phyloP scores from a whole-genome alignment of 2,329 filamentous ascomycete species.

The Fusarium chuoi region DNA sequence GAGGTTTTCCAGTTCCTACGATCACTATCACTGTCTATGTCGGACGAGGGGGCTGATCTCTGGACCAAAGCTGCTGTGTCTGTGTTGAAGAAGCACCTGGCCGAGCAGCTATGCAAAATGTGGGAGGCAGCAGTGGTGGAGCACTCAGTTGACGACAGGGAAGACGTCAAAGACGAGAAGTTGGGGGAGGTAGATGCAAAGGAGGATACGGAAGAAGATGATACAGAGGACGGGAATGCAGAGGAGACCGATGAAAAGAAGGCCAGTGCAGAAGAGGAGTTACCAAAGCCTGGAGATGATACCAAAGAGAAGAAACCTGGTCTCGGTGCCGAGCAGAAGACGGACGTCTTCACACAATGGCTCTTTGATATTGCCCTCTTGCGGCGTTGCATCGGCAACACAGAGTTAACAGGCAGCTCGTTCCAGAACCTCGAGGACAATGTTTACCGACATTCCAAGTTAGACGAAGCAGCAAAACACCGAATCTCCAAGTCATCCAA shows the following conservation, averaged over 20 bases:
- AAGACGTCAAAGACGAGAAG: conserved; percentile 5
- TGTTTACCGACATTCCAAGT: conserved; percentile 56
- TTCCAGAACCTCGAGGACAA: conserved; percentile 59
- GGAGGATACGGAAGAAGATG: not conserved
- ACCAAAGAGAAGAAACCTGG: not conserved
- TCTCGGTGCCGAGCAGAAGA: conserved; percentile 43
- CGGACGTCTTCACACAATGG: conserved; percentile 67
- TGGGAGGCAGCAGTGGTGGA: conserved; percentile 59
- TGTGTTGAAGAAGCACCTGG: conserved; percentile 69
- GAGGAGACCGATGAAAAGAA: conserved; percentile 10
- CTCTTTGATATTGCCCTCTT: conserved; percentile 69
- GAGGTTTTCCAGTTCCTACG: conserved; percentile 77
- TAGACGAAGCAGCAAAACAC: conserved; percentile 61
- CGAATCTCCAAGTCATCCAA: conserved; percentile 71
- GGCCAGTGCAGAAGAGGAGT: conserved; percentile 23
- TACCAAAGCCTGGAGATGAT: not conserved
- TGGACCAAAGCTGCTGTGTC: conserved; percentile 79
- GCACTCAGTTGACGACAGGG: conserved; percentile 29
- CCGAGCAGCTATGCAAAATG: conserved; percentile 58
- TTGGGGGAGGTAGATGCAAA: not conserved
- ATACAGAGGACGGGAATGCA: conserved; percentile 23
- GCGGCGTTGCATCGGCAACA: conserved; percentile 55
- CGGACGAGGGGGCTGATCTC: conserved; percentile 75
- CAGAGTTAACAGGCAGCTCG: conserved; percentile 38
- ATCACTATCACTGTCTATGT: conserved; percentile 74